Evolutionary conservation across 1,284 basidiomycete species (phyloP).

Genomic region (Malassezia japonica): DNA sequence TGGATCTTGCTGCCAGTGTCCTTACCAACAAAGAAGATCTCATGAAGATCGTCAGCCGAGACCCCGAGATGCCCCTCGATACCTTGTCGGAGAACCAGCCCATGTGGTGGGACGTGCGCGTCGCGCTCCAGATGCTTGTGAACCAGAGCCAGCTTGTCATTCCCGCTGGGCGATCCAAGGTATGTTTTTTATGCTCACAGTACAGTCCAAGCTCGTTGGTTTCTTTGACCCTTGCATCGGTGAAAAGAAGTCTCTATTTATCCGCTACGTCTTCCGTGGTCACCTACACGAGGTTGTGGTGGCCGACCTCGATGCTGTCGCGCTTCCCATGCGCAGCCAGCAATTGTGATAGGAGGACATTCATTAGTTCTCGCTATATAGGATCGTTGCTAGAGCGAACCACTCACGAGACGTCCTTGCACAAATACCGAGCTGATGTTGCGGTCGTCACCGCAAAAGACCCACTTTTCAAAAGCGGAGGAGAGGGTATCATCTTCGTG

Average conservation of each 20-base stretch:
- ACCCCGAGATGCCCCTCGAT: not conserved
- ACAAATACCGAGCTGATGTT: conserved; percentile 80
- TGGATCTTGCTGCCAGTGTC: not conserved
- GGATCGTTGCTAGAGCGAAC: conserved; percentile 44
- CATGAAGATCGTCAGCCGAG: not conserved
- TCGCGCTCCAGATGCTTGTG: conserved; percentile 72
- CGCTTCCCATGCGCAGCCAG: conserved; percentile 58
- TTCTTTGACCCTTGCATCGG: conserved; percentile 67
- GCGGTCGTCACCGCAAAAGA: conserved; percentile 60
- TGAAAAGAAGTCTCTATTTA: conserved; percentile 58
- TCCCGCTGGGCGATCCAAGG: conserved; percentile 59
- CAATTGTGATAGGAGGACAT: not conserved
- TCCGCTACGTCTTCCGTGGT: conserved; percentile 67
- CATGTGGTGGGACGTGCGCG: conserved; percentile 63
- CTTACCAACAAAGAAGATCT: conserved; percentile 5
- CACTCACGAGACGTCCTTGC: conserved; percentile 67
- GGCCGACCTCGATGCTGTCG: conserved; percentile 61
- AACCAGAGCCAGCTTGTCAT: conserved; percentile 68
- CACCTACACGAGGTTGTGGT: conserved; percentile 66
- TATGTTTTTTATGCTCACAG: conserved; percentile 20
- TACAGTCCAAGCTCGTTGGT: conserved; percentile 61
- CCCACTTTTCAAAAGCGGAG: conserved; percentile 36
- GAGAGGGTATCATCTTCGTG: conserved; percentile 48
- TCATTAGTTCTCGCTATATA: no score
- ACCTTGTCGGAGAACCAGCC: conserved; percentile 8